Percentiles rank a stretch among this genome's conserved stretches.
phyloP scores from a whole-genome alignment of 306 rosid species.

The Parietaria judaica region DNA sequence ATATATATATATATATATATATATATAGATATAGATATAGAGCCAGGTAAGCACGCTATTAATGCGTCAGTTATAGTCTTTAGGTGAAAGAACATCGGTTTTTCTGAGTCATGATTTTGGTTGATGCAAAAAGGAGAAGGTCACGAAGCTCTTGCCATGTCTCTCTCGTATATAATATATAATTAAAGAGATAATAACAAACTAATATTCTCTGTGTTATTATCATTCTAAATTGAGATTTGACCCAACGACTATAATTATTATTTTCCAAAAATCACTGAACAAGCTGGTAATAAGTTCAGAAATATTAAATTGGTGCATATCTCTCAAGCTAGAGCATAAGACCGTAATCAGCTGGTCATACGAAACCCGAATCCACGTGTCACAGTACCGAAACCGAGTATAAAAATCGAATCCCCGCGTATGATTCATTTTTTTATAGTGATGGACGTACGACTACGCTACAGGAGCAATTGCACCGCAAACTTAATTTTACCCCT shows the following conservation, averaged over 20 bases:
- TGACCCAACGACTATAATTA: not conserved
- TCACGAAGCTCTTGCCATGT: slow-evolving; percentile 21
- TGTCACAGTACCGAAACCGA: too few relatives aligned
- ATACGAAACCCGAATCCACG: not conserved
- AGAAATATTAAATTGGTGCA: not conserved
- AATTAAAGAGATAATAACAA: not conserved
- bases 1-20: too few relatives aligned
- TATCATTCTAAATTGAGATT: not conserved
- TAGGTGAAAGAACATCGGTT: not conserved
- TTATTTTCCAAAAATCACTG: not conserved
- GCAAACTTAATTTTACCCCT: too few relatives aligned
- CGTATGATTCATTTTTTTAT: too few relatives aligned
- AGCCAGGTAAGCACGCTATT: not conserved
- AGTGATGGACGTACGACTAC: too few relatives aligned
- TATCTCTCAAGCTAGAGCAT: not conserved
- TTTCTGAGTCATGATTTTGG: not conserved
- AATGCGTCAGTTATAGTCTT: slow-evolving; percentile 6
- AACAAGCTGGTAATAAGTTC: not conserved
- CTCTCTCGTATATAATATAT: not conserved
- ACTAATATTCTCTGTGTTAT: not conserved
- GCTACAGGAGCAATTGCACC: too few relatives aligned
- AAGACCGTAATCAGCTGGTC: not conserved
- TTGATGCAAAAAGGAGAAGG: not conserved
- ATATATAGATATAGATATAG: too few relatives aligned
- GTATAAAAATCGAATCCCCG: too few relatives aligned